Percentiles rank a stretch among this genome's conserved stretches.
phyloP scores from a whole-genome alignment of 148 eudicot genomes.

The Chenopodium formosanum region DNA sequence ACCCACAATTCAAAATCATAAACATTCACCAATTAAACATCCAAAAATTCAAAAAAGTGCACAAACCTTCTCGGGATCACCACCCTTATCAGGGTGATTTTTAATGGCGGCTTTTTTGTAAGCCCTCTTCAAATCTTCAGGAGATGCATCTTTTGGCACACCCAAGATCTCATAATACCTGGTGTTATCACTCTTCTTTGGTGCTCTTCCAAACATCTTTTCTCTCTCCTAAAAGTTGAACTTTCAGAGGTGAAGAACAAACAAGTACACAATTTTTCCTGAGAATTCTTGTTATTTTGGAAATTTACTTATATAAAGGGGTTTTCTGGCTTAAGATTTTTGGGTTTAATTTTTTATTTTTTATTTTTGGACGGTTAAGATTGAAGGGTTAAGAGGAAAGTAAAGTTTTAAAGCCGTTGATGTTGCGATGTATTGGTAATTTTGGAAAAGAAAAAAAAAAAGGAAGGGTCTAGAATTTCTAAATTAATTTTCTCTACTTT shows the following conservation, averaged over 20 bases:
- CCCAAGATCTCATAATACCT: constrained; percentile 55
- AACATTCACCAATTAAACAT: neutral
- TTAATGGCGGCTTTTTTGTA: constrained; percentile 61
- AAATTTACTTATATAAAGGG: neutral
- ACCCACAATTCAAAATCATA: neutral
- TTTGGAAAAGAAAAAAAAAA: neutral
- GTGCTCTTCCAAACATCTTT: constrained; percentile 63
- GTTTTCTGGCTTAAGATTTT: neutral
- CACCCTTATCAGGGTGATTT: constrained; percentile 76
- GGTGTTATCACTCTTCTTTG: constrained; percentile 59
- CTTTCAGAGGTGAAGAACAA: neutral
- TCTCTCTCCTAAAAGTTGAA: neutral
- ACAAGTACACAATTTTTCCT: neutral
- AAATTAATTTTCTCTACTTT: neutral
- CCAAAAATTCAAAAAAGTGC: neutral
- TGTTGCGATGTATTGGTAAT: neutral
- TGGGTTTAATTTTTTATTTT: neutral
- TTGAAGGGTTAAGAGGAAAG: neutral
- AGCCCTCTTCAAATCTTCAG: constrained; percentile 64
- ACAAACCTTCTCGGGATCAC: constrained; percentile 62
- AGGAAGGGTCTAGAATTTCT: constrained; percentile 28
- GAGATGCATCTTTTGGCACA: constrained; percentile 45
- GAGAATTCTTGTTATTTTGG: neutral
- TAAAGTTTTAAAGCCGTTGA: constrained; percentile 13
- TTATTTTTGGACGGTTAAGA: constrained; percentile 21